These are phyloP conservation scores for Thelephora ganbajun DNA, from an alignment of 768 basidiomycete genomes.

Conservation along the genomic window DNA sequence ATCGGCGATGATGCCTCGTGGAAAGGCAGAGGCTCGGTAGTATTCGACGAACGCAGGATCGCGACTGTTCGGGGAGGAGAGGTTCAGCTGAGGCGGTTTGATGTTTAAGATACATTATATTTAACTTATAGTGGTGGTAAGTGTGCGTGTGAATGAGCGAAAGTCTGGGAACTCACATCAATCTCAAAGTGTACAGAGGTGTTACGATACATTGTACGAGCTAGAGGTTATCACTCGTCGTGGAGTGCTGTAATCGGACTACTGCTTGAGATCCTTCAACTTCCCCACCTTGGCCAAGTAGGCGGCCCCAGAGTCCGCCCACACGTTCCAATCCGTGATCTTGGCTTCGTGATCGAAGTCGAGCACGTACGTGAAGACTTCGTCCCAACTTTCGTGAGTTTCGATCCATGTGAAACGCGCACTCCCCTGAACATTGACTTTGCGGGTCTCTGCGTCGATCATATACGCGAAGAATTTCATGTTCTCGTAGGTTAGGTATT, in stretches of 20 bases:
- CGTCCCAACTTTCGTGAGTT: slow-evolving; percentile 38
- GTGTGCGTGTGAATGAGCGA: background rate
- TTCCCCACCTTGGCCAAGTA: slow-evolving; percentile 44
- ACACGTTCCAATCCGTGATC: slow-evolving; percentile 47
- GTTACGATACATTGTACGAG: background rate
- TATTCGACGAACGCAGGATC: slow-evolving; percentile 66
- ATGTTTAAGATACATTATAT: slow-evolving; percentile 24
- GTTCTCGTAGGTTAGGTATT: slow-evolving; percentile 32
- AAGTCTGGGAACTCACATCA: background rate
- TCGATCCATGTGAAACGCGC: slow-evolving; percentile 42
- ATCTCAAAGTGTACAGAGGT: background rate
- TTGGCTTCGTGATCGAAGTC: slow-evolving; percentile 45
- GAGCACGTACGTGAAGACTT: slow-evolving; percentile 44
- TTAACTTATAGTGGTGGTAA: too few species aligned
- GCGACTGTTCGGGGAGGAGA: slow-evolving; percentile 28
- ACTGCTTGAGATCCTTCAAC: slow-evolving; percentile 17
- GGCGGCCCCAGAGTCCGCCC: slow-evolving; percentile 55
- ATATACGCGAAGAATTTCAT: slow-evolving; percentile 42
- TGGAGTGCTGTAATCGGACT: background rate
- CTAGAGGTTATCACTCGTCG: background rate
- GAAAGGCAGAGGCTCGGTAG: slow-evolving; percentile 30
- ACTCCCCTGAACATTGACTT: slow-evolving; percentile 39
- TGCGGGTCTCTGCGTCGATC: slow-evolving; percentile 33
- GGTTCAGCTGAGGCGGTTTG: slow-evolving; percentile 41
- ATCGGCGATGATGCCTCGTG: slow-evolving; percentile 4